A percentile compares a stretch with the other conserved stretches of the same genome.
phyloP scores from a whole-genome alignment of 1,284 basidiomycete species.

The Austroboletus niveus region DNA sequence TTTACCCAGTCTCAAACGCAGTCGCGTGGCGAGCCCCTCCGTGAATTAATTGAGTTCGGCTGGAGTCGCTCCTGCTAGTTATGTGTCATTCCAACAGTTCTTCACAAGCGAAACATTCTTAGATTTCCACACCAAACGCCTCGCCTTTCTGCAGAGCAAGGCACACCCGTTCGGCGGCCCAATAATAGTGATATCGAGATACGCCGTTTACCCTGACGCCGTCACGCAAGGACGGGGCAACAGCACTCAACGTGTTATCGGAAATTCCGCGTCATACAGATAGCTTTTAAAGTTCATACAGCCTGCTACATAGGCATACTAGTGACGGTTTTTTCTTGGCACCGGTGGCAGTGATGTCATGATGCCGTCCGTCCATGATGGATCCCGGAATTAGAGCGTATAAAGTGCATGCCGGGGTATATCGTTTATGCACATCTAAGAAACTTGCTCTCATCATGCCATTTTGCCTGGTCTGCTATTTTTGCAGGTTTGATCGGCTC shows the following conservation, averaged over 20 bases:
- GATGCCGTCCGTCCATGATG: too few species aligned
- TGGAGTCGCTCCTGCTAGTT: constrained; percentile 27
- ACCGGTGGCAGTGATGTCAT: too few species aligned
- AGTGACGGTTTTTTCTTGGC: too few species aligned
- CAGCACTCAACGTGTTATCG: constrained; percentile 21
- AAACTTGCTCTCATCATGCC: too few species aligned
- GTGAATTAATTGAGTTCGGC: constrained; percentile 37
- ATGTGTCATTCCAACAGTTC: constrained; percentile 29
- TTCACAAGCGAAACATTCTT: constrained; percentile 32
- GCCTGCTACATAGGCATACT: too few species aligned
- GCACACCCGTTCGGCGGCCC: constrained; percentile 26
- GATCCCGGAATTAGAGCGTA: too few species aligned
- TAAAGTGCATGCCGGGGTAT: too few species aligned
- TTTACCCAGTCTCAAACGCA: constrained; percentile 30
- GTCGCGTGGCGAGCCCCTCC: constrained; percentile 24
- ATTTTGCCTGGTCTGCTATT: too few species aligned
- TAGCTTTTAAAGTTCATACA: too few species aligned
- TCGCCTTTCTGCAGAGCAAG: constrained; percentile 24
- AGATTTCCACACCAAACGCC: constrained; percentile 30
- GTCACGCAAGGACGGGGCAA: constrained; percentile 20
- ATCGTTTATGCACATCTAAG: too few species aligned
- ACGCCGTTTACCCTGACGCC: constrained; percentile 8
- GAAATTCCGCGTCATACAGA: too few species aligned
- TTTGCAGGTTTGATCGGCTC: too few species aligned
- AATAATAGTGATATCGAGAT: constrained; percentile 26